Percentiles rank a stretch among this genome's conserved stretches.
phyloP scores from a whole-genome alignment of 768 basidiomycete genomes.

The Mycena vulgaris region DNA sequence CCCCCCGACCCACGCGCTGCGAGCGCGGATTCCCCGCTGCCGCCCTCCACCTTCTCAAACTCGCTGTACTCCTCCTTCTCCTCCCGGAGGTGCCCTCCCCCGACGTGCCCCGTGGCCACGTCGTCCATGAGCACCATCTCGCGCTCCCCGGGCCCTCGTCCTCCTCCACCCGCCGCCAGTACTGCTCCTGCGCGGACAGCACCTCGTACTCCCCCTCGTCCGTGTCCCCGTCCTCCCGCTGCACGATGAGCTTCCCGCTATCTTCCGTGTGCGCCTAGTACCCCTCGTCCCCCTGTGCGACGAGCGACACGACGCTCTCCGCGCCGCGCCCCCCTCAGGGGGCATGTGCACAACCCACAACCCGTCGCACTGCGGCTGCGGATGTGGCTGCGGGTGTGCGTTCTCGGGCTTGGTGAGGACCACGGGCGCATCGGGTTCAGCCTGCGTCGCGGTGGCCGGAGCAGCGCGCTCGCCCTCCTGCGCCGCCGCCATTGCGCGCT shows the following conservation, averaged over 20 bases:
- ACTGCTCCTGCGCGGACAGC: constrained; percentile 41
- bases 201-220: neutral
- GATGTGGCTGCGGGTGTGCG: too few species aligned
- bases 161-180: constrained; percentile 50
- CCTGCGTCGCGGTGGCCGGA: too few species aligned
- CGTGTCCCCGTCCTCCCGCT: neutral
- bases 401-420: too few species aligned
- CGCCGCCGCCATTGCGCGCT: too few species aligned
- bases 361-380: too few species aligned
- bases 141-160: constrained; percentile 50
- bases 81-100: constrained; percentile 15
- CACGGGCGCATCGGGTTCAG: too few species aligned
- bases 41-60: constrained; percentile 11
- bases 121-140: constrained; percentile 36
- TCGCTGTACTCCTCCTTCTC: constrained; percentile 14
- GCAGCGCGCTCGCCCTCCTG: too few species aligned
- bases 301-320: constrained; percentile 33
- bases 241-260: neutral
- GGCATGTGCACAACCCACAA: constrained; percentile 29
- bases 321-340: constrained; percentile 11
- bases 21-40: neutral
- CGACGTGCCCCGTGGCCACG: constrained; percentile 13
- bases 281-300: constrained; percentile 27
- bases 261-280: neutral
- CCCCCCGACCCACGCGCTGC: constrained; percentile 3